A percentile compares a stretch with the other conserved stretches of the same genome.
phyloP scores from a whole-genome alignment of 2,329 filamentous ascomycete genomes.

The Fusarium napiforme region DNA sequence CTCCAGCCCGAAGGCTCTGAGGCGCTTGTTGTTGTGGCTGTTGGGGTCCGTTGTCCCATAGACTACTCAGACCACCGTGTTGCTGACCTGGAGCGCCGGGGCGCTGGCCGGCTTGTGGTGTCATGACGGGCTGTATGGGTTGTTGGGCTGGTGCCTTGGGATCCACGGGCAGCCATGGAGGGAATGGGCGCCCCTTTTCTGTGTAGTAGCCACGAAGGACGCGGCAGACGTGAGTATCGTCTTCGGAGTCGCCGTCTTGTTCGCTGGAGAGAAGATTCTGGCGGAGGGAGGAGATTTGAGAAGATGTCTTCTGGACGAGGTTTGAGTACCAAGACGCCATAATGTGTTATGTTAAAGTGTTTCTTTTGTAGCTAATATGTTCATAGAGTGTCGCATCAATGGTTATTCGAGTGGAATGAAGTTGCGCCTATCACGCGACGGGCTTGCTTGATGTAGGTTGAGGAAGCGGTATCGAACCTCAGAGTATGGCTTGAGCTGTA shows the following conservation, averaged over 20 bases:
- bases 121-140: slow-evolving; percentile 63
- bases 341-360: neutral
- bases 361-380: neutral
- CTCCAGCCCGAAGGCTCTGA: slow-evolving; percentile 59
- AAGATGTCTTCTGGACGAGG: slow-evolving; percentile 72
- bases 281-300: slow-evolving; percentile 72
- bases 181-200: slow-evolving; percentile 85
- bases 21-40: slow-evolving; percentile 47
- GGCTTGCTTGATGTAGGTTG: neutral
- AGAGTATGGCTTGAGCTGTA: neutral
- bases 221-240: slow-evolving; percentile 94
- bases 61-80: slow-evolving; percentile 60
- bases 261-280: slow-evolving; percentile 76
- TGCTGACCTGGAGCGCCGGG: slow-evolving; percentile 59
- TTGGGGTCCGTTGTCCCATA: slow-evolving; percentile 64
- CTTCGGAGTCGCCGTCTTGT: slow-evolving; percentile 78
- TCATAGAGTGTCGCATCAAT: slow-evolving; percentile 7
- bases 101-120: slow-evolving; percentile 62
- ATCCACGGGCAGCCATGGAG: slow-evolving; percentile 88
- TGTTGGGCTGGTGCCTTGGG: slow-evolving; percentile 72
- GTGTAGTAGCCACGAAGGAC: slow-evolving; percentile 92
- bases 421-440: slow-evolving; percentile 9
- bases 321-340: slow-evolving; percentile 88
- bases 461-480: slow-evolving; percentile 3
- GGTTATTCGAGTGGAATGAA: neutral